Base-by-base conservation (phyloP, 306 rosid species). In the Arachis hypogaea region DNA sequence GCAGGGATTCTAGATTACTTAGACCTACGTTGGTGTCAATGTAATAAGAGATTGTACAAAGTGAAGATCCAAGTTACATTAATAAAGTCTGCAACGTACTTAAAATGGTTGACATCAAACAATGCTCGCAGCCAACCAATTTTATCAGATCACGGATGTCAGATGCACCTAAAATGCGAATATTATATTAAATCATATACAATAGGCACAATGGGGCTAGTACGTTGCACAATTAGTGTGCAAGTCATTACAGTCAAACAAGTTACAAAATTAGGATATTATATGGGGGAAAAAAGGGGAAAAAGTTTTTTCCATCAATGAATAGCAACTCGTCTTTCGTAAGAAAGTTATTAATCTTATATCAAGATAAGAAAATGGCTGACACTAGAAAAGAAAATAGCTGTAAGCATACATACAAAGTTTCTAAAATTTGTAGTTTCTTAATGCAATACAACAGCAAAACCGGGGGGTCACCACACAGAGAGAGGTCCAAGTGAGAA, bases 1-100 rank as follows among this genome's bases (percentile, higher is more conserved):
- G 49, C 55, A 40, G 43, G 44, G 44, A 30, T 69, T 74, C 29
- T 54, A 66, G 54, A 45, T 55, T 74, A 69, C 60, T 60, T 73
- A 67, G 47, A 52, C 76, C 67, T 52, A 8, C 29, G 44, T n/a
- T 63, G 47, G 61, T 0, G 36, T 51, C 69, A 5, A 18, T 40
- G 52, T 3, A 47, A 11, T 43, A 5, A 14, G 50, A 0, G 8
- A 43, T 59, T 68, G 56, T 47, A 58, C 2, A 7, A 58, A 72
- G 38, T 41, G 71, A 30, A 67, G 70, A 52, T 44, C 5, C 55
- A 59, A 47, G 76, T 45, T 45, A 58, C 41, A 61, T 45, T 47
- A 60, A 73, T 69, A 43, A 30, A 44, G 38, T 43, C 60, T 51
- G 78, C 69, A 58, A 59, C 45, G 55, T 40, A 50, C 7, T 3